Conservation (phyloP, 768 basidiomycete genomes). For the Auricularia cornea region DNA sequence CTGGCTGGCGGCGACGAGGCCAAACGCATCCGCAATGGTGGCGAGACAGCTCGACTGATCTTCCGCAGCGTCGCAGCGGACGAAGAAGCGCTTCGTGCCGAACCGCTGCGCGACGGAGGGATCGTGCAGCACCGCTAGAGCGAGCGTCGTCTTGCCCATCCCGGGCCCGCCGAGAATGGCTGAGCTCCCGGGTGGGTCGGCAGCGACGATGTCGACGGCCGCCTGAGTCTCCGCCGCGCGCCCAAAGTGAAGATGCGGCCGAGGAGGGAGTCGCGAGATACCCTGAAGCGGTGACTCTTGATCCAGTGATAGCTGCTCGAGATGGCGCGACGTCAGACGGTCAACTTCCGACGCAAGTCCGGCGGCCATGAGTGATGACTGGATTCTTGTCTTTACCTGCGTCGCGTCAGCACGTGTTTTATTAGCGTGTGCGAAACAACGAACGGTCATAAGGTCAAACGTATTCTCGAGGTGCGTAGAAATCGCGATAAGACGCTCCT, state of each 20-base stretch:
- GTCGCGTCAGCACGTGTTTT: too few species aligned
- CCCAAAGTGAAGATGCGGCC: neutral
- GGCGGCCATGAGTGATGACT: too few species aligned
- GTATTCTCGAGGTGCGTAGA: neutral
- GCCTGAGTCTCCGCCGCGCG: neutral
- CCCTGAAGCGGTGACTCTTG: too few species aligned
- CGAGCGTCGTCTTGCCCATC: slow-evolving; percentile 33
- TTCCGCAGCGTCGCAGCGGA: slow-evolving; percentile 22
- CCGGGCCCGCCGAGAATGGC: slow-evolving; percentile 24
- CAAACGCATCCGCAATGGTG: neutral
- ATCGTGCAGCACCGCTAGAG: slow-evolving; percentile 26
- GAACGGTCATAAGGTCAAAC: neutral
- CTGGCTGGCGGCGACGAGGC: neutral
- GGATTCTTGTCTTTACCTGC: too few species aligned
- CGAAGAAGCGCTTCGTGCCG: slow-evolving; percentile 18
- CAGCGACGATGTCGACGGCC: neutral
- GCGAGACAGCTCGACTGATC: neutral
- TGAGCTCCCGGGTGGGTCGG: neutral
- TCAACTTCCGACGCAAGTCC: too few species aligned
- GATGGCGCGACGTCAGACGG: too few species aligned
- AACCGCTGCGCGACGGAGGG: slow-evolving; percentile 16
- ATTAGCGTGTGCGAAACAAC: too few species aligned
- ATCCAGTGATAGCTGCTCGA: too few species aligned
- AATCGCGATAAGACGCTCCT: neutral
- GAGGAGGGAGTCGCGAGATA: too few species aligned